Conservation (phyloP, 192 early-diverging fungal species). For the Allomyces macrogynus region DNA sequence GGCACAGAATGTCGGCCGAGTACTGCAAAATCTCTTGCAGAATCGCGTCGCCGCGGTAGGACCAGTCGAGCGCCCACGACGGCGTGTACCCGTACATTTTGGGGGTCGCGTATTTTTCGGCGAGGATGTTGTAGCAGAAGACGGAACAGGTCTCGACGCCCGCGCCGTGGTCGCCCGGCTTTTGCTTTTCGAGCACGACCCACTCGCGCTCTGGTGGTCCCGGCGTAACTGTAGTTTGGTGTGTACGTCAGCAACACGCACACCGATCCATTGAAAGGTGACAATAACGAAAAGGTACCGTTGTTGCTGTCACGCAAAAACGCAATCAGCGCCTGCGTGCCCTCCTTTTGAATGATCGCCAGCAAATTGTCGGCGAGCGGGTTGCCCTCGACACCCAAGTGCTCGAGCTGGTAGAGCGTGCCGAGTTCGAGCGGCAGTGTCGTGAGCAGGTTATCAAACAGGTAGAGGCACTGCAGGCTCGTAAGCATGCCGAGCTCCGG, state of each 20-base stretch:
- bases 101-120: constrained; percentile 70
- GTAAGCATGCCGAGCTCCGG: constrained; percentile 73
- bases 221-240: constrained; percentile 29
- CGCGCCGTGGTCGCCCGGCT: neutral
- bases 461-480: constrained; percentile 54
- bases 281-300: neutral
- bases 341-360: constrained; percentile 65
- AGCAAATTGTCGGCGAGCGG: constrained; percentile 66
- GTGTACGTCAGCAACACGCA: neutral
- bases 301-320: constrained; percentile 51
- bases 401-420: constrained; percentile 69
- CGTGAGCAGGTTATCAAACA: constrained; percentile 80
- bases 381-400: constrained; percentile 85
- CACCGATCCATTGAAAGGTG: neutral
- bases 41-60: constrained; percentile 76
- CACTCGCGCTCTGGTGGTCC: constrained; percentile 76
- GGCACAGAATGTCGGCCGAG: constrained; percentile 76
- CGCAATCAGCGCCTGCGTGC: constrained; percentile 54
- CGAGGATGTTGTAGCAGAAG: constrained; percentile 82
- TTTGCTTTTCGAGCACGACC: constrained; percentile 62
- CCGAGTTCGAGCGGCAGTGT: constrained; percentile 76
- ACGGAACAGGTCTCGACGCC: constrained; percentile 55
- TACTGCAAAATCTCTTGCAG: constrained; percentile 65
- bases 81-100: constrained; percentile 83
- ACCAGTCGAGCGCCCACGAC: constrained; percentile 82